These are phyloP conservation scores for Podila epigama DNA, from an alignment of 192 early-diverging fungal genomes.

Conservation along the genomic window DNA sequence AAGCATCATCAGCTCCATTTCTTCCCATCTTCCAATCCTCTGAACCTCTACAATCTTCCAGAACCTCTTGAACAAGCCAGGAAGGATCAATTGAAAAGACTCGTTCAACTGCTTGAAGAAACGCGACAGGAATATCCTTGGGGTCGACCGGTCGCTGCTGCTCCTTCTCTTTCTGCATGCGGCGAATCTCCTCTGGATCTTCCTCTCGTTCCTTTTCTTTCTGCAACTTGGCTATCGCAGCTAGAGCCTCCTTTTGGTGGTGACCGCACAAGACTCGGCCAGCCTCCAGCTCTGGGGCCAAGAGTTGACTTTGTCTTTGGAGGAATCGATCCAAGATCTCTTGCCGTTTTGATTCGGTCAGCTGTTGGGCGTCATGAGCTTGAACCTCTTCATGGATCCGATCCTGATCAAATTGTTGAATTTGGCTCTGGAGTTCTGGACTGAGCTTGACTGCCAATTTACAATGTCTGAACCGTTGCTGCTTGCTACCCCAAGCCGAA, in stretches of 20 bases:
- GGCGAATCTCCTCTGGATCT: slow-evolving; percentile 32
- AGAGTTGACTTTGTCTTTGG: slow-evolving; percentile 1
- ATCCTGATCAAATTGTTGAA: slow-evolving; percentile 12
- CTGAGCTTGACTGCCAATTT: slow-evolving; percentile 33
- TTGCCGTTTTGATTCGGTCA: neutral
- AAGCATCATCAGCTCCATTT: neutral
- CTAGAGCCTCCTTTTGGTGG: slow-evolving; percentile 26
- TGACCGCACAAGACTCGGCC: slow-evolving; percentile 29
- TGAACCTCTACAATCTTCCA: slow-evolving; percentile 25
- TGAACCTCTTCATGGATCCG: neutral
- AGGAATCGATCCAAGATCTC: neutral
- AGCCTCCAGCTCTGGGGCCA: slow-evolving; percentile 15
- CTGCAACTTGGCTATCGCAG: slow-evolving; percentile 15
- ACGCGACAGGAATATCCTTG: slow-evolving; percentile 30
- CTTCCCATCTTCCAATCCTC: slow-evolving; percentile 39
- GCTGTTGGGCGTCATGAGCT: neutral
- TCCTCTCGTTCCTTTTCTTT: slow-evolving; percentile 15
- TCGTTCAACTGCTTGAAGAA: slow-evolving; percentile 13
- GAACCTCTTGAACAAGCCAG: neutral
- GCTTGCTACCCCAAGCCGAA: slow-evolving; percentile 39
- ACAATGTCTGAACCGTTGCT: slow-evolving; percentile 40
- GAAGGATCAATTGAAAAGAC: slow-evolving; percentile 24
- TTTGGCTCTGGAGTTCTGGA: neutral
- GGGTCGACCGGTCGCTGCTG: slow-evolving; percentile 42
- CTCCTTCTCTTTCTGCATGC: too few relatives aligned